These are phyloP conservation scores for Gymnopilus dilepis DNA, from an alignment of 768 basidiomycete species.

Conservation along the genomic window DNA sequence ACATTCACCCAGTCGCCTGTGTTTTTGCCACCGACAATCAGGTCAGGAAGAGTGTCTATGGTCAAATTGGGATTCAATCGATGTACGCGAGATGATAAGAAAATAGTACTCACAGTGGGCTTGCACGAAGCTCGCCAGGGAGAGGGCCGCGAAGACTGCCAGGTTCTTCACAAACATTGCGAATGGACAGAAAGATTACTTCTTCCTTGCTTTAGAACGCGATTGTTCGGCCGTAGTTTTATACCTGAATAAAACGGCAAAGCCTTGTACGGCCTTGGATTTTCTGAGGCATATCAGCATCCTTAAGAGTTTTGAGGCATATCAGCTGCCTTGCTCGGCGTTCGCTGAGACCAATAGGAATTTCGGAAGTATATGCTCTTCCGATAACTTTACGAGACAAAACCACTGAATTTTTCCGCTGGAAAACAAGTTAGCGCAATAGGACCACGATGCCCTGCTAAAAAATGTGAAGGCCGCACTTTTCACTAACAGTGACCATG, in stretches of 20 bases:
- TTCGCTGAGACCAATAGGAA: conserved; percentile 16
- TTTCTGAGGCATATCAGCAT: background rate
- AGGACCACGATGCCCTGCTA: no score
- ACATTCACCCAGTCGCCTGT: conserved; percentile 48
- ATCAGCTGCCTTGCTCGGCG: background rate
- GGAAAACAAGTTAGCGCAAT: no score
- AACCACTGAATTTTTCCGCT: conserved; percentile 1
- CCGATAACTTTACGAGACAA: conserved; percentile 14
- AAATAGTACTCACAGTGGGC: conserved; percentile 29
- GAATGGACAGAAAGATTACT: conserved; percentile 3
- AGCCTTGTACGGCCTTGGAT: background rate
- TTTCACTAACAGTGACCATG: no score
- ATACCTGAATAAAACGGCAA: background rate
- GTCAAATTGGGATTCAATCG: no score
- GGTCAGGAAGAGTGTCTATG: conserved; percentile 51
- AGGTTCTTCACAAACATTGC: conserved; percentile 30
- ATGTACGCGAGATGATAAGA: background rate
- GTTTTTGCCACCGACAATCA: conserved; percentile 44
- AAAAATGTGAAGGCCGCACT: background rate
- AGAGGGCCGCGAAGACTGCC: conserved; percentile 23
- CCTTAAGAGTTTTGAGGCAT: background rate
- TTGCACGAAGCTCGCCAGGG: conserved; percentile 27
- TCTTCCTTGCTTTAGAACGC: background rate
- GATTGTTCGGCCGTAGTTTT: background rate
- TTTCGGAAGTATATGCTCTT: background rate